phyloP scores from a whole-genome alignment of 2,329 filamentous ascomycete species.

The Botryotinia narcissicola region DNA sequence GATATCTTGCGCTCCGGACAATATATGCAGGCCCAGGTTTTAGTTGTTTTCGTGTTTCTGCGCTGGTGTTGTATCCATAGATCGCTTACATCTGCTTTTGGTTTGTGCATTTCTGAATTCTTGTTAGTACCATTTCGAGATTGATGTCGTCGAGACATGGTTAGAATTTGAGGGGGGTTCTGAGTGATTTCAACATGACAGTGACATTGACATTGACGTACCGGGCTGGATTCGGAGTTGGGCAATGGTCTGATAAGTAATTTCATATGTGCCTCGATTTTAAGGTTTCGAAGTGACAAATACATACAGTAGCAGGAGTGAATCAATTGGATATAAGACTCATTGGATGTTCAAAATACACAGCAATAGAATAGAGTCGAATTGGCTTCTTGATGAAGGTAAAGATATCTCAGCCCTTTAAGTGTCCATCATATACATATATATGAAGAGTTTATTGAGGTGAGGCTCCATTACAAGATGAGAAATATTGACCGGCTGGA shows the following conservation, averaged over 20 bases:
- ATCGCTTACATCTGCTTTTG: conserved; percentile 14
- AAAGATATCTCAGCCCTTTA: not conserved
- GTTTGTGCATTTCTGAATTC: conserved; percentile 10
- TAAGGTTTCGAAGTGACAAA: not conserved
- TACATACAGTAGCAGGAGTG: not conserved
- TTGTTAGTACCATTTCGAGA: not conserved
- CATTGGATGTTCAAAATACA: not conserved
- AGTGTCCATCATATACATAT: too few relatives aligned
- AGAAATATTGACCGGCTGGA: not conserved
- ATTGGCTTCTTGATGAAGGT: not conserved
- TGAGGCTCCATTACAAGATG: not conserved
- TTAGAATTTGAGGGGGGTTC: not conserved
- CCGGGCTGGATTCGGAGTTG: not conserved
- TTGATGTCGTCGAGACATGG: conserved; percentile 3
- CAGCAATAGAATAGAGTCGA: not conserved
- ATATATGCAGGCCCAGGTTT: conserved; percentile 27
- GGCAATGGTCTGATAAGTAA: not conserved
- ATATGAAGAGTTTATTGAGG: too few relatives aligned
- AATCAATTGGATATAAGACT: not conserved
- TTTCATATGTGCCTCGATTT: not conserved
- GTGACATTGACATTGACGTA: not conserved
- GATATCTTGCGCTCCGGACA: conserved; percentile 28
- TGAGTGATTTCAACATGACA: not conserved
- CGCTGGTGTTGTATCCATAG: conserved; percentile 32
- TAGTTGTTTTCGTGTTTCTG: conserved; percentile 25